Conservation (phyloP, 2,329 filamentous ascomycete genomes). For the Magnaporthiopsis poae region DNA sequence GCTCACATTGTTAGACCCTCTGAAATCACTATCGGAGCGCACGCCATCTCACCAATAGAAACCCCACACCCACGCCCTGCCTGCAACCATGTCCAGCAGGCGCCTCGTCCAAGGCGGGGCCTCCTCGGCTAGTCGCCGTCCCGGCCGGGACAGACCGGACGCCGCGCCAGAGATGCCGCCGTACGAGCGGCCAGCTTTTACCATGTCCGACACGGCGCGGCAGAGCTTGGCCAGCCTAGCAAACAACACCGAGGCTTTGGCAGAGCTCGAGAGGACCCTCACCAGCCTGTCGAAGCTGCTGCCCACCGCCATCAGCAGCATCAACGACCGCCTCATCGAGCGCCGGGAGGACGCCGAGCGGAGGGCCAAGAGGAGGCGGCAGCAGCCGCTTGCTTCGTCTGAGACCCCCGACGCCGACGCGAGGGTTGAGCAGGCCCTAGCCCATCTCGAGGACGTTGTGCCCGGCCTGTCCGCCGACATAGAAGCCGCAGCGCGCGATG, state of each 20-base stretch:
- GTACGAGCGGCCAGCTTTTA: constrained; percentile 39
- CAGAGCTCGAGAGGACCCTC: not conserved
- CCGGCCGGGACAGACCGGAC: not conserved
- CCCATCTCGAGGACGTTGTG: constrained; percentile 29
- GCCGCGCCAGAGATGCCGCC: constrained; percentile 28
- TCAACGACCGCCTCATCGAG: constrained; percentile 37
- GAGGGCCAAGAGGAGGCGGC: constrained; percentile 25
- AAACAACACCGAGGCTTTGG: constrained; percentile 17
- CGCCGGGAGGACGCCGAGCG: constrained; percentile 25
- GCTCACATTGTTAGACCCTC: not conserved
- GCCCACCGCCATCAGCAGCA: constrained; percentile 27
- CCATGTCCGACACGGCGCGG: constrained; percentile 31
- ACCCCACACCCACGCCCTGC: not conserved
- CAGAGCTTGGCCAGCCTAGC: constrained; percentile 33
- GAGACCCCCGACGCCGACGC: constrained; percentile 15
- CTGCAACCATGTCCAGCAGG: not conserved
- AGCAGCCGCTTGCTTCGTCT: constrained; percentile 14
- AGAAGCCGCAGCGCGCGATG: constrained; percentile 36
- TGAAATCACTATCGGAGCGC: not conserved
- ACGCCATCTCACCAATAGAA: not conserved
- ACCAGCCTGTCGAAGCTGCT: constrained; percentile 1
- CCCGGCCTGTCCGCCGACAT: constrained; percentile 32
- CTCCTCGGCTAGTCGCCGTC: not conserved
- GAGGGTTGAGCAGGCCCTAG: constrained; percentile 26
- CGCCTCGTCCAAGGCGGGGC: not conserved